Evolutionary conservation across 805 yeast species (phyloP), one percentile per base, ranked within the genome.

Genomic region (Blastobotrys peoriensis): DNA sequence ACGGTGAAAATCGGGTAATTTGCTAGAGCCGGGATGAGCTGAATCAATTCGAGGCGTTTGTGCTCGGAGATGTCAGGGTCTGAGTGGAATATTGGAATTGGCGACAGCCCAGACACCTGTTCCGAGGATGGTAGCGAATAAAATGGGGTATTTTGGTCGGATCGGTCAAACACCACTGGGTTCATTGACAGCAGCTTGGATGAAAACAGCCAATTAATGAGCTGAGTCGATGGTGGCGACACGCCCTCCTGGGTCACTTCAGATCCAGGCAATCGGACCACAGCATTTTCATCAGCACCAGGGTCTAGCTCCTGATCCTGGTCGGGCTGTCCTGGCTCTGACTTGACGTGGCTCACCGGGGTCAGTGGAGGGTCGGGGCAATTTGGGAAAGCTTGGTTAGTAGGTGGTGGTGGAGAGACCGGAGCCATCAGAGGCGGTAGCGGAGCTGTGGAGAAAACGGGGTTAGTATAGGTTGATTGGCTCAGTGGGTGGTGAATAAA

Each of bases 21-120:
- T 65, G 45, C 67, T 63, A 20, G 64, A 22, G 38, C 54, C 44
- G 58, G 57, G 42, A 45, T 48, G 33, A 52, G 48, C n/a, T 23
- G 46, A 8, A 52, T 38, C n/a, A 52, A 41, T 28, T 43, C 63
- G 48, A 34, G 51, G 36, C 49, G 55, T 55, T 36, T 60, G 3
- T 60, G 47, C 3, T 51, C 59, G 3, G 63, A 56, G 23, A 72
- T 51, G 3, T 57, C 51, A 2, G 66, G 33, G 67, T 53, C 2
- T 63, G 60, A 6, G 51, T 47, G 18, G 59, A 49, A 27, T 71
- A 51, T 25, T 60, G 30, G 58, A 5, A 67, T 64, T 4, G 71
- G 52, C 1, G 71, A 52, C n/a, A 56, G 34, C 27, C 43, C 42
- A 3, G 48, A 35, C 25, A 45, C 43, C n/a, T n/a, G n/a, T 4